Evolutionary conservation across 768 basidiomycete species (phyloP).

Genomic region (Glaciozyma antarctica): DNA sequence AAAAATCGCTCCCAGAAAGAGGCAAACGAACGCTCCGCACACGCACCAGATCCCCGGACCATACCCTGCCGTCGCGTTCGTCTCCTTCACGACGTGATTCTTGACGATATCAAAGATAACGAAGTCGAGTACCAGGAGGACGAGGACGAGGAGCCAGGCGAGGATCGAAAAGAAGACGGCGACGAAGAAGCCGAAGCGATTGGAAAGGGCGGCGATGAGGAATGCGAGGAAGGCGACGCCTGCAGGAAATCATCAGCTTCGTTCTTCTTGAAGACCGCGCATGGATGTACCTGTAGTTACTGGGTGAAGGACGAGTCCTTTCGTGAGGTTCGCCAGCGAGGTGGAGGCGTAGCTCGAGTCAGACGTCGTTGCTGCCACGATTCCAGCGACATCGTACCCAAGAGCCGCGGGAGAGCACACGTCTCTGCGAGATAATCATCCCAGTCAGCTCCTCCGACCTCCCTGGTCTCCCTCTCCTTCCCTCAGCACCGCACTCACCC

Average conservation of each 20-base stretch:
- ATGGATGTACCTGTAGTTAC: slow-evolving; percentile 7
- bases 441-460: too few species aligned
- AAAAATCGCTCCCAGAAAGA: not conserved
- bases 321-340: slow-evolving; percentile 32
- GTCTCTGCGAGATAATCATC: too few species aligned
- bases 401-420: not conserved
- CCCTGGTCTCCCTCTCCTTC: too few species aligned
- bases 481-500: too few species aligned
- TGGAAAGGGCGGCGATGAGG: slow-evolving; percentile 37
- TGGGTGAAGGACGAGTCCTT: slow-evolving; percentile 39
- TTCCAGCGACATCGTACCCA: slow-evolving; percentile 12
- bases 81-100: not conserved
- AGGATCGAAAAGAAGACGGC: slow-evolving; percentile 36
- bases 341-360: not conserved
- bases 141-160: slow-evolving; percentile 36
- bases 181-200: slow-evolving; percentile 38
- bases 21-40: not conserved
- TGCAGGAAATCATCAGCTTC: slow-evolving; percentile 13
- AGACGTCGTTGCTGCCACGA: not conserved
- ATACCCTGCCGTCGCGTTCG: not conserved
- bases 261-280: not conserved
- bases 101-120: slow-evolving; percentile 37
- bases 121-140: slow-evolving; percentile 20
- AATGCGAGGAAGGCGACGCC: slow-evolving; percentile 39
- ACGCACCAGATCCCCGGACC: not conserved